Percentiles rank a stretch among this genome's conserved stretches.
Evolutionary conservation across 805 yeast genomes (phyloP).

Genomic region (Vanderwaltozyma polyspora): DNA sequence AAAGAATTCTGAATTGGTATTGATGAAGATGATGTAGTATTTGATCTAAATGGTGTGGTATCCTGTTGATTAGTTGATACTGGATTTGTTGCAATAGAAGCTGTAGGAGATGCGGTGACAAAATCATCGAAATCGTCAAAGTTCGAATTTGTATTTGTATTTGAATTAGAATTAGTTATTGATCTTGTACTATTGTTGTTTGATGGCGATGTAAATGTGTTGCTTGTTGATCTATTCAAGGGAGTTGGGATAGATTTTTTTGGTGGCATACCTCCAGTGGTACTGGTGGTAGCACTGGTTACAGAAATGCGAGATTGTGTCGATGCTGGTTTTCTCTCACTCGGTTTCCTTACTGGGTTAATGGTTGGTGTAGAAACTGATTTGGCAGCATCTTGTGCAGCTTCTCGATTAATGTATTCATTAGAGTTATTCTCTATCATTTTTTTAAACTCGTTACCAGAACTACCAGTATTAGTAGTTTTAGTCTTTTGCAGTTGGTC

Average conservation of each 20-base stretch:
- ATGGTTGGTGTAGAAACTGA: neutral
- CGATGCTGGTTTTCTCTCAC: too few species aligned
- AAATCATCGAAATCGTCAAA: slow-evolving; percentile 26
- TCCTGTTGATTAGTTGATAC: neutral
- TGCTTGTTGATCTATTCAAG: slow-evolving; percentile 2
- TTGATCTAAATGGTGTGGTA: neutral
- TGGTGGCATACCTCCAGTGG: neutral
- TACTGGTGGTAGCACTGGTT: slow-evolving; percentile 2
- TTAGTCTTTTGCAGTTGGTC: slow-evolving; percentile 23
- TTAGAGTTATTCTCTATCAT: slow-evolving; percentile 16
- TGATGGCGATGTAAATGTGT: slow-evolving; percentile 1
- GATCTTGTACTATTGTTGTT: too few species aligned
- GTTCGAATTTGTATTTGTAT: slow-evolving; percentile 3
- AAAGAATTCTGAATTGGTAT: too few species aligned
- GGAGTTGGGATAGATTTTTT: slow-evolving; percentile 3
- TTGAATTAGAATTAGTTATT: neutral
- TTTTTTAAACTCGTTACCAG: slow-evolving; percentile 15
- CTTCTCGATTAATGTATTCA: slow-evolving; percentile 9
- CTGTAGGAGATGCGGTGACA: slow-evolving; percentile 16
- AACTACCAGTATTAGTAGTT: slow-evolving; percentile 12
- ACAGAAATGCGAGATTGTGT: too few species aligned
- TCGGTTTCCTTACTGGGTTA: neutral
- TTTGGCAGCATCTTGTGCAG: slow-evolving; percentile 11
- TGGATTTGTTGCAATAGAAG: slow-evolving; percentile 7
- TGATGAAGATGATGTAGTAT: neutral